A percentile compares a stretch with the other conserved stretches of the same genome.
Conservation (phyloP, 2,329 filamentous ascomycete species). For the Gyromitra esculenta region DNA sequence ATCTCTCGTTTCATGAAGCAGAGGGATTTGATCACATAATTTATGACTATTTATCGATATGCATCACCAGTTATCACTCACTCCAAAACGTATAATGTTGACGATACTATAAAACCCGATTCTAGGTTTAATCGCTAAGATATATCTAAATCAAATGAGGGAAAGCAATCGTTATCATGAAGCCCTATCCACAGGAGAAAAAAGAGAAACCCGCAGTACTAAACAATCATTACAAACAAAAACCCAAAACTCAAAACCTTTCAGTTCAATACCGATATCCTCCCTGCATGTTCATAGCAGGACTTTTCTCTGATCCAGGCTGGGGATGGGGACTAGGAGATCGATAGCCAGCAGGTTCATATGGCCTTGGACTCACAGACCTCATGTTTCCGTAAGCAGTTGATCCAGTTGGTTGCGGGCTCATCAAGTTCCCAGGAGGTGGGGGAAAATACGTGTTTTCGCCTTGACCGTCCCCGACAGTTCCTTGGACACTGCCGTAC, state of each 20-base stretch:
- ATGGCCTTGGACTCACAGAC: conserved; percentile 32
- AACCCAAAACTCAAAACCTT: not conserved
- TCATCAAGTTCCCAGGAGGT: conserved; percentile 16
- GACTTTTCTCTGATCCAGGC: conserved; percentile 24
- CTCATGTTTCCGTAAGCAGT: conserved; percentile 30
- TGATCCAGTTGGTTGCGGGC: conserved; percentile 33
- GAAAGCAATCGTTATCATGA: conserved; percentile 8
- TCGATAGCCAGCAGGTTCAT: conserved; percentile 25
- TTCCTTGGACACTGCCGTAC: conserved; percentile 33
- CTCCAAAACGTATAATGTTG: not conserved
- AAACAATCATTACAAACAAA: conserved; percentile 7
- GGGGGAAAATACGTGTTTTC: conserved; percentile 27
- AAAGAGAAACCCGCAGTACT: not conserved
- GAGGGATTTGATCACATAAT: not conserved
- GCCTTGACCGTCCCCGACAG: not conserved
- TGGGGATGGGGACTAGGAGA: conserved; percentile 25
- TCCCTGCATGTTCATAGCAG: conserved; percentile 21
- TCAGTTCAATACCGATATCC: conserved; percentile 45
- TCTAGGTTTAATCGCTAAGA: not conserved
- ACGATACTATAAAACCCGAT: not conserved
- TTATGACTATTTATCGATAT: not conserved
- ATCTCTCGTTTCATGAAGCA: not conserved
- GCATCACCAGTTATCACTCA: conserved; percentile 17
- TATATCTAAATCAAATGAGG: not conserved
- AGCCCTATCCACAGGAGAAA: not conserved